Conservation (phyloP, 495 filamentous ascomycete genomes). For the Aspergillus sclerotiicarbonarius region DNA sequence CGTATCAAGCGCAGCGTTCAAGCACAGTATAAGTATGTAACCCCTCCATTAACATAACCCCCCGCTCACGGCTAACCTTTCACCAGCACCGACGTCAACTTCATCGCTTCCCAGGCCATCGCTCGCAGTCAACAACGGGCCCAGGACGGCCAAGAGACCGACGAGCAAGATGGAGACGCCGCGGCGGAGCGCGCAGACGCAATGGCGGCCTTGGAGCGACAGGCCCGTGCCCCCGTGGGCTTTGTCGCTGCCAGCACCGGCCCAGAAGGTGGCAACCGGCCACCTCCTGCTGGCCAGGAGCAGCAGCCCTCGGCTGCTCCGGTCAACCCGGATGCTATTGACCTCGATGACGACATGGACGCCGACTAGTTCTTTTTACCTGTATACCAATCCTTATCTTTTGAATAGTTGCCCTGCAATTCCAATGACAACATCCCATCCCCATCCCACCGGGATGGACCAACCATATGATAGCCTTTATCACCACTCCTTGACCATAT, state of each 20-base stretch:
- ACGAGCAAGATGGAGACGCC: conserved; percentile 42
- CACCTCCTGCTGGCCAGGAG: conserved; percentile 38
- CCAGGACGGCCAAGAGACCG: conserved; percentile 38
- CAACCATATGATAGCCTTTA: too few species aligned
- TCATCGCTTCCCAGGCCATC: conserved; percentile 94
- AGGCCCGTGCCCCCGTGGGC: conserved; percentile 82
- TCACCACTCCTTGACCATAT: too few species aligned
- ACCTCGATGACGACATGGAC: conserved; percentile 68
- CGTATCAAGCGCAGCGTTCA: conserved; percentile 96
- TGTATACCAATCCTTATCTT: conserved; percentile 7
- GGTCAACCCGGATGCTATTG: conserved; percentile 85
- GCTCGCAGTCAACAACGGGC: conserved; percentile 69
- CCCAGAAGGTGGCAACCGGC: conserved; percentile 68
- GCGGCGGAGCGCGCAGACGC: conserved; percentile 67
- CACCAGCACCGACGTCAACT: conserved; percentile 86
- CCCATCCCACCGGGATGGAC: background rate
- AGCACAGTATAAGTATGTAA: conserved; percentile 82
- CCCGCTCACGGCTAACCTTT: conserved; percentile 12
- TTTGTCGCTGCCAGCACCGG: conserved; percentile 87
- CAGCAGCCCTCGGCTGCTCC: conserved; percentile 41
- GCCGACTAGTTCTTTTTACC: conserved; percentile 31
- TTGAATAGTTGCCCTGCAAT: background rate
- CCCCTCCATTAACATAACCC: conserved; percentile 2
- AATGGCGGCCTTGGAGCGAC: conserved; percentile 87
- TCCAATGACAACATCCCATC: background rate